Base-by-base conservation (phyloP, 805 yeast genomes). In the Wickerhamiella shivajii region DNA sequence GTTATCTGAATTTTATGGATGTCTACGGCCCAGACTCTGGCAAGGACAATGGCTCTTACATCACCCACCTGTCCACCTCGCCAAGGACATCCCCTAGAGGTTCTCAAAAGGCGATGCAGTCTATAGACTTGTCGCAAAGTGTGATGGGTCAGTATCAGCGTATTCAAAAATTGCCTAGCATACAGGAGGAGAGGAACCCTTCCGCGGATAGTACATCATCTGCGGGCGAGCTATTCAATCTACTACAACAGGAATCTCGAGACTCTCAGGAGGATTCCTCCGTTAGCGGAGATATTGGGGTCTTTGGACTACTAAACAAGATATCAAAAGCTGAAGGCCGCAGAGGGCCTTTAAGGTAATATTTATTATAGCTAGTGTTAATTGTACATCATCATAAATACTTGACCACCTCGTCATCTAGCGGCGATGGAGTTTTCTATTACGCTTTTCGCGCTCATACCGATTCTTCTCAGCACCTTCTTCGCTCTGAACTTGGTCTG, bases 381-480 rank as follows among this genome's bases (percentile, higher is more conserved):
- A 11, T 31, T 31, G 19, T 18, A 24, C 5, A 20, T 16, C 10
- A 7, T 8, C 18, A 26, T 14, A 12, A 16, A 13, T 6, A n/a
- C 6, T 9, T 16, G 11, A 26, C 15, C 9, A 11, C 10, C 20
- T 18, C n/a, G n/a, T 19, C 15, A 12, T 10, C 17, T 27, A 25
- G 18, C 31, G 31, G 18, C 21, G 24, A 31, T 33, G 23, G 23
- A 20, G 8, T 20, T 11, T 33, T 27, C 30, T 27, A 27, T 26
- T 27, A 24, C 18, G 24, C 18, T 31, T 31, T n/a, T 85, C 96
- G 40, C 84, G 68, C 52, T 84, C 95, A 56, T 87, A 87, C 46
- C 74, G 75, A 54, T 90, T 85, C 66, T 81, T 79, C 52, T 83
- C 96, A 4, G 90, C 80, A 50, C 97, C 97, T 63, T 87, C 96